Evolutionary conservation across 2,329 filamentous ascomycete genomes (phyloP), one percentile per base, ranked within the genome.

Genomic region (Botrytis byssoidea): DNA sequence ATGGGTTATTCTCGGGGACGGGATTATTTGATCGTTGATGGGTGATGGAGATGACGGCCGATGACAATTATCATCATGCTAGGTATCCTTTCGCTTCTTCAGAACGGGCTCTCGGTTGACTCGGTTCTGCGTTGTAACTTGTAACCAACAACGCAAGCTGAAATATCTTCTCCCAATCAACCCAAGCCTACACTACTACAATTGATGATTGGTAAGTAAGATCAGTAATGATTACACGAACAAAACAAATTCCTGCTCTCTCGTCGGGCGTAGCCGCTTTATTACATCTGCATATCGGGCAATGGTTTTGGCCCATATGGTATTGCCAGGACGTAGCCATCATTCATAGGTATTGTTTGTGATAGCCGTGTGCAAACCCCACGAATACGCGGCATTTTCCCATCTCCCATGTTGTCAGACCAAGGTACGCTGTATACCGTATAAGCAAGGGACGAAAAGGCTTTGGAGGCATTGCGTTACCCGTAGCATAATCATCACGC

Each of bases 361-460:
- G n/a, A 57, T 68, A 51, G 63, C 35, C 35, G 16, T 20, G n/a
- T 68, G 61, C 40, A 72, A 60, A 72, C 70, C 70, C 63, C 51
- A 72, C 48, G 70, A 68, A 72, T 68, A 48, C 61, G 70, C 60
- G 60, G 46, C 70, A 71, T 57, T 25, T 42, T 25, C n/a, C n/a
- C 46, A 65, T 65, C 25, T 35, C 46, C 60, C 35, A 72, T 67
- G 70, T n/a, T 67, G 61, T 72, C 48, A 67, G 25, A 68, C 63
- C 6, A 51, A 57, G 20, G 22, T 42, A 55, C 48, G 18, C 46
- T 42, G 10, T 55, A 66, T 59, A 68, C 70, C 32, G 10, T 42
- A 57, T 59, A 72, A 63, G 63, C 48, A 68, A 72, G 70, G 70
- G 68, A 72, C 70, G 63, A 60, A 40, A 68, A 68, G 51, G 63